Conservation (phyloP, 169 alveolate species). For the Pseudocohnilembus persalinus region DNA sequence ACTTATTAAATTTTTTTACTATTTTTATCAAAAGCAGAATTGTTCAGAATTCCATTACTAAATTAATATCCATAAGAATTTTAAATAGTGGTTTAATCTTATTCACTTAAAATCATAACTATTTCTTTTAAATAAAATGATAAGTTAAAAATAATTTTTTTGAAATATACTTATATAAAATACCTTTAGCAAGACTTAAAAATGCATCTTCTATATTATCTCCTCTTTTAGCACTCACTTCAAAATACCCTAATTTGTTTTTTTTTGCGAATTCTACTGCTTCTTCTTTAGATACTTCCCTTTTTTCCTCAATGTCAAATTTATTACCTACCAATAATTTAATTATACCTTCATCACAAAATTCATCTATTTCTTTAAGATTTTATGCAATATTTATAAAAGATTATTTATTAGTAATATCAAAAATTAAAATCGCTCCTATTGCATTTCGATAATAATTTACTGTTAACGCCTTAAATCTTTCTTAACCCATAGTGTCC, state of each 20-base stretch:
- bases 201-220: slow-evolving; percentile 39
- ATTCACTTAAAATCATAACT: no score
- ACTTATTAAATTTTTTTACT: no score
- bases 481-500: slow-evolving; percentile 94
- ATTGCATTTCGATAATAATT: slow-evolving; percentile 68
- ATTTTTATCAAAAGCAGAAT: no score
- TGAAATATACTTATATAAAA: no score
- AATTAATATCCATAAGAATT: no score
- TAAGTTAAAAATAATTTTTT: no score
- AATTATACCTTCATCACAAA: slow-evolving; percentile 53
- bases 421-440: slow-evolving; percentile 65
- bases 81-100: no score
- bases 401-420: slow-evolving; percentile 42
- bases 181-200: not conserved
- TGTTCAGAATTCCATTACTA: no score
- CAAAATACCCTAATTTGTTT: slow-evolving; percentile 29
- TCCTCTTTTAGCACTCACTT: slow-evolving; percentile 37
- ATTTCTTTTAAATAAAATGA: no score
- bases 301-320: slow-evolving; percentile 43
- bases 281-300: slow-evolving; percentile 36
- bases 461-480: slow-evolving; percentile 50
- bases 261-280: slow-evolving; percentile 31
- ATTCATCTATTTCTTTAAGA: slow-evolving; percentile 42
- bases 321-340: slow-evolving; percentile 52
- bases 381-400: slow-evolving; percentile 53